A percentile compares a stretch with the other conserved stretches of the same genome.
phyloP scores from a whole-genome alignment of 805 yeast genomes.

The Yarrowia sp. region DNA sequence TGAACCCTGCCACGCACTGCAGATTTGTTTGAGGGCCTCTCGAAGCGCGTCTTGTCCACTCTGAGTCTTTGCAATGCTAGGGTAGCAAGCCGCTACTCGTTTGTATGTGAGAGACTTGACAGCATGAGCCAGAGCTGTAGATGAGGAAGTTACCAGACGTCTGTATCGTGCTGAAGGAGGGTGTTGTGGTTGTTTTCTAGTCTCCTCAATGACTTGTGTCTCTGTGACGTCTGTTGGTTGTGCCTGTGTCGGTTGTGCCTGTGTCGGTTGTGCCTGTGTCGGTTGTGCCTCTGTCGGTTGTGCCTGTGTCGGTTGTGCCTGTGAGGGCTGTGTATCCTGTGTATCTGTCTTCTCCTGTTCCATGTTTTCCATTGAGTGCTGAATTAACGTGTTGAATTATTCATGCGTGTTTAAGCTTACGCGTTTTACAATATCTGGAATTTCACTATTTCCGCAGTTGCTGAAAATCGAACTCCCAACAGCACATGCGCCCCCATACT shows the following conservation, averaged over 20 bases:
- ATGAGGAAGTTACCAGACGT: conserved; percentile 50
- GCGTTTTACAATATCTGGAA: neutral
- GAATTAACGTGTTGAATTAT: no score
- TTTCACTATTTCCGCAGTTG: neutral
- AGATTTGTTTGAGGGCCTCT: conserved; percentile 53
- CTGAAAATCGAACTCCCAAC: conserved; percentile 3
- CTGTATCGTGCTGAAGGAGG: conserved; percentile 46
- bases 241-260: neutral
- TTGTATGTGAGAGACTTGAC: conserved; percentile 52
- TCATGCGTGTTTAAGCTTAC: neutral
- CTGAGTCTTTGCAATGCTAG: conserved; percentile 48
- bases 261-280: neutral
- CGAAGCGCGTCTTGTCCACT: conserved; percentile 48
- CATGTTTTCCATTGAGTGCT: no score
- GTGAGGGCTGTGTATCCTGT: no score
- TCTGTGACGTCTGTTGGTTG: neutral
- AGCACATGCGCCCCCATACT: neutral
- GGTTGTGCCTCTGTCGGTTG: neutral
- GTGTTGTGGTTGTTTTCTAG: neutral
- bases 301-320: neutral
- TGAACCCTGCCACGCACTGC: conserved; percentile 51
- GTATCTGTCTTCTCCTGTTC: neutral
- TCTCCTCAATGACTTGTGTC: neutral
- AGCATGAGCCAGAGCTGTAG: conserved; percentile 55
- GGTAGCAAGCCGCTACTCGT: conserved; percentile 54